Conservation (phyloP, 73 alveolate genomes). For the Uronychia setigera region DNA sequence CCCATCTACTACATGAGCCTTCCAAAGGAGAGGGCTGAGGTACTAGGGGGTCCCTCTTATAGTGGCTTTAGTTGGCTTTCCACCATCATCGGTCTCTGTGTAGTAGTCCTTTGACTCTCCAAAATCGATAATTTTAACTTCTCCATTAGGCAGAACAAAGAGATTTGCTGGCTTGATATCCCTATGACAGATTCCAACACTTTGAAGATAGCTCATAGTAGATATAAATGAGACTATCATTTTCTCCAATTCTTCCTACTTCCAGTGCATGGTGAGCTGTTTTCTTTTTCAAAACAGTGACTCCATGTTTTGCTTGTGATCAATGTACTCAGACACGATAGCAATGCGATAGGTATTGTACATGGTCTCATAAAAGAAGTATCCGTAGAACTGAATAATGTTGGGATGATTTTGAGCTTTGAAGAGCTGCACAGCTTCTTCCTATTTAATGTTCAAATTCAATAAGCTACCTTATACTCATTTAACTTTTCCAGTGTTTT, state of each 20-base stretch:
- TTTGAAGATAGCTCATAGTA: conserved; percentile 70
- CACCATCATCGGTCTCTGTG: conserved; percentile 91
- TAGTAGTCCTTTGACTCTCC: conserved; percentile 88
- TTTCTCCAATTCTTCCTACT: conserved; percentile 86
- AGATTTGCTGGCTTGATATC: conserved; percentile 84
- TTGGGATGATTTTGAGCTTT: conserved; percentile 95
- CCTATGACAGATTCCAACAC: conserved; percentile 80
- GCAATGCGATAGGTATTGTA: conserved; percentile 95
- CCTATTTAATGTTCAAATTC: conserved; percentile 25
- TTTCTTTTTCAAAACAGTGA: conserved; percentile 90
- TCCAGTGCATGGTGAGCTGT: conserved; percentile 79
- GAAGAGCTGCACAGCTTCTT: conserved; percentile 96
- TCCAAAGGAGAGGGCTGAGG: conserved; percentile 95
- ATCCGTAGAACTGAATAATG: conserved; percentile 92
- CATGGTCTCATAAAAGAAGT: conserved; percentile 96
- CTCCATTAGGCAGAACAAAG: conserved; percentile 59
- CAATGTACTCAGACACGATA: conserved; percentile 95
- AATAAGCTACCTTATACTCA: conserved; percentile 88
- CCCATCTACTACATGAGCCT: conserved; percentile 93
- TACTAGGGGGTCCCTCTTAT: conserved; percentile 98
- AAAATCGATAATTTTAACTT: conserved; percentile 77
- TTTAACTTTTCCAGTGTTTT: conserved; percentile 93
- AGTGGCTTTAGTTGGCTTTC: conserved; percentile 94
- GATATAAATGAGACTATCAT: conserved; percentile 81
- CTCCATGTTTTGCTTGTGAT: conserved; percentile 90